These are phyloP conservation scores for Zhuliangozyma blackwelliae DNA, from an alignment of 1,139 yeast genomes.

Conservation along the genomic window DNA sequence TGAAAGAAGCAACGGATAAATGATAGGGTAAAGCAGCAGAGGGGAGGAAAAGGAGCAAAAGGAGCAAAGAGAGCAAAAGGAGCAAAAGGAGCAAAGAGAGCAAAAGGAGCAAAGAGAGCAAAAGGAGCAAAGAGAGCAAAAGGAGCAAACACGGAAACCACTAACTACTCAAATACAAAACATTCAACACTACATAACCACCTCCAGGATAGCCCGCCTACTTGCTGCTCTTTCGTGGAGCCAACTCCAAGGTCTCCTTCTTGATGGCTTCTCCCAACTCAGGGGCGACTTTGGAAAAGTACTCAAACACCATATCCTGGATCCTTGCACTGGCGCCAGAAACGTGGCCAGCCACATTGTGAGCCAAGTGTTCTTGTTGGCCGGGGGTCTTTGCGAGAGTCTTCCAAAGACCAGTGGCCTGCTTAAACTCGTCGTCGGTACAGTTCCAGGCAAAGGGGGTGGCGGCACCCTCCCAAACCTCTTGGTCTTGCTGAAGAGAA, in stretches of 20 bases:
- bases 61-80: too few relatives aligned
- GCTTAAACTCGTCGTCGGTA: slow-evolving; percentile 70
- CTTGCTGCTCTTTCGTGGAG: too few relatives aligned
- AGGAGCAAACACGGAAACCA: too few relatives aligned
- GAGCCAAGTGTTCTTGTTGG: slow-evolving; percentile 80
- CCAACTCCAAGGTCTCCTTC: slow-evolving; percentile 34
- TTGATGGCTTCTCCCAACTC: slow-evolving; percentile 58
- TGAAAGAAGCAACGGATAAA: slow-evolving; percentile 3
- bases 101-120: too few relatives aligned
- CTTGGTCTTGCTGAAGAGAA: slow-evolving; percentile 59
- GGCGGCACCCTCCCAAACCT: slow-evolving; percentile 86
- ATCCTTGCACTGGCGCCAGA: slow-evolving; percentile 65
- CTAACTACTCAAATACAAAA: too few relatives aligned
- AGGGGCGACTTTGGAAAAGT: slow-evolving; percentile 70
- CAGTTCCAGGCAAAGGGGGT: slow-evolving; percentile 83
- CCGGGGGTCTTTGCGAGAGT: slow-evolving; percentile 71
- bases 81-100: too few relatives aligned
- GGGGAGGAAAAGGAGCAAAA: too few relatives aligned
- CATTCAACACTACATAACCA: too few relatives aligned
- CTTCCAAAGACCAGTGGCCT: slow-evolving; percentile 59
- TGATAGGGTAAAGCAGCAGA: too few relatives aligned
- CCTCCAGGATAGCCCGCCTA: too few relatives aligned
- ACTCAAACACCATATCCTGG: slow-evolving; percentile 75
- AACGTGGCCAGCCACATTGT: slow-evolving; percentile 77
- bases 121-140: too few relatives aligned